A percentile compares a stretch with the other conserved stretches of the same genome.
Evolutionary conservation across 2,329 filamentous ascomycete genomes (phyloP).

Genomic region (Rhinocladiella mackenziei): DNA sequence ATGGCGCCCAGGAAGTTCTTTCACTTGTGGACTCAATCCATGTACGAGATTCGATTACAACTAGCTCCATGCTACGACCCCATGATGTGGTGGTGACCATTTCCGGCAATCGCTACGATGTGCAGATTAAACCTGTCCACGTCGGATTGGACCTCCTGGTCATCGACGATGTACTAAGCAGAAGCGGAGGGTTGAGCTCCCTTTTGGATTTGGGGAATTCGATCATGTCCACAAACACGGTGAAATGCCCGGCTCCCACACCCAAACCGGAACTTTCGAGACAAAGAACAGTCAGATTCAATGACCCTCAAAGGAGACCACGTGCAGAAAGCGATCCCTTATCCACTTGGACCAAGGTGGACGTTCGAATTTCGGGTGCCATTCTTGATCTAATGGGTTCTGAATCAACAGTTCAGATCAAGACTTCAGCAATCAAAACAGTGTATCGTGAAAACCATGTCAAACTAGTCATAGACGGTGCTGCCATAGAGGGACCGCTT

Average conservation of each 20-base stretch:
- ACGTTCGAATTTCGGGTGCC: conserved; percentile 71
- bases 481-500: conserved; percentile 68
- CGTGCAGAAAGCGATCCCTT: conserved; percentile 18
- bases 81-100: conserved; percentile 25
- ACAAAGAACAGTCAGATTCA: conserved; percentile 56
- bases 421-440: conserved; percentile 77
- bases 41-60: conserved; percentile 37
- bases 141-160: conserved; percentile 72
- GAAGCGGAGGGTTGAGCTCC: conserved; percentile 87
- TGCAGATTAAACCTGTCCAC: conserved; percentile 73
- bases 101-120: conserved; percentile 44
- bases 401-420: conserved; percentile 68
- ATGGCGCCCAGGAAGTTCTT: conserved; percentile 48
- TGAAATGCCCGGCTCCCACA: conserved; percentile 33
- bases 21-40: conserved; percentile 49
- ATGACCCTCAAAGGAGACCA: conserved; percentile 35
- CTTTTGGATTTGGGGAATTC: conserved; percentile 85
- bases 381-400: conserved; percentile 72
- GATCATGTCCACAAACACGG: conserved; percentile 67
- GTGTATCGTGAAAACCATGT: conserved; percentile 70
- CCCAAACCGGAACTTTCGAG: conserved; percentile 28
- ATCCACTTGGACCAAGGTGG: conserved; percentile 56
- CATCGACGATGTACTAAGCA: conserved; percentile 79
- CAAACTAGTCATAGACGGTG: conserved; percentile 68
- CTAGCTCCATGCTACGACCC: conserved; percentile 29